These are phyloP conservation scores for Gossypium raimondii DNA, from an alignment of 345 rosid genomes.

Conservation along the genomic window DNA sequence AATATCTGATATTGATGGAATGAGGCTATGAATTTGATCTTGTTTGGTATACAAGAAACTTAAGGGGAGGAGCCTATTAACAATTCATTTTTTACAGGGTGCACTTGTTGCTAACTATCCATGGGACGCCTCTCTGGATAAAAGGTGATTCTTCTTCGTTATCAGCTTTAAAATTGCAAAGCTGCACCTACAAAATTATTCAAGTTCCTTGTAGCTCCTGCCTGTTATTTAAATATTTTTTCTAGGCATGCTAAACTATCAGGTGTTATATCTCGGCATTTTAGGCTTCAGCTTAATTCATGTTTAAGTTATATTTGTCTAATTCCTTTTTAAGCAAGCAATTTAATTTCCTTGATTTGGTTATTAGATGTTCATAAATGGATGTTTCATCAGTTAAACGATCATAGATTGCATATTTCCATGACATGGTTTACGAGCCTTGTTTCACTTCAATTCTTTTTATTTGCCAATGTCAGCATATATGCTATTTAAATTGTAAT, in stretches of 20 bases:
- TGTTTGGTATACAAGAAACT: slow-evolving; percentile 13
- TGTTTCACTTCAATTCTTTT: not conserved
- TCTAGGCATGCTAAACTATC: not conserved
- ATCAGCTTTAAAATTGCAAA: slow-evolving; percentile 6
- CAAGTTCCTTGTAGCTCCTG: not conserved
- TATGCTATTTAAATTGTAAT: not conserved
- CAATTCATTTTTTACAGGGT: slow-evolving; percentile 52
- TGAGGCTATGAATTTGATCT: not conserved
- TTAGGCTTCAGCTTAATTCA: not conserved
- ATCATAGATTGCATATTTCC: not conserved
- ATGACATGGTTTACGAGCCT: not conserved
- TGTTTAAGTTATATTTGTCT: not conserved
- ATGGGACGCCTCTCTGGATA: slow-evolving; percentile 87
- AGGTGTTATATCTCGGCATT: not conserved
- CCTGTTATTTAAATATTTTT: not conserved
- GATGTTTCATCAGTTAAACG: not conserved
- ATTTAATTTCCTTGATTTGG: not conserved
- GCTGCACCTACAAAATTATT: not conserved
- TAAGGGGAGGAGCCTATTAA: not conserved
- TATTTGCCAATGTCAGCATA: not conserved
- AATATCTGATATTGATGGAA: not conserved
- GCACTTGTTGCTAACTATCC: slow-evolving; percentile 97
- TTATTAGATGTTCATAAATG: not conserved
- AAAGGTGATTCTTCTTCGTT: slow-evolving; percentile 39
- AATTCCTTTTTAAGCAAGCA: slow-evolving; percentile 2